phyloP scores from a whole-genome alignment of 805 yeast species.

The Sungouiella thailandica region DNA sequence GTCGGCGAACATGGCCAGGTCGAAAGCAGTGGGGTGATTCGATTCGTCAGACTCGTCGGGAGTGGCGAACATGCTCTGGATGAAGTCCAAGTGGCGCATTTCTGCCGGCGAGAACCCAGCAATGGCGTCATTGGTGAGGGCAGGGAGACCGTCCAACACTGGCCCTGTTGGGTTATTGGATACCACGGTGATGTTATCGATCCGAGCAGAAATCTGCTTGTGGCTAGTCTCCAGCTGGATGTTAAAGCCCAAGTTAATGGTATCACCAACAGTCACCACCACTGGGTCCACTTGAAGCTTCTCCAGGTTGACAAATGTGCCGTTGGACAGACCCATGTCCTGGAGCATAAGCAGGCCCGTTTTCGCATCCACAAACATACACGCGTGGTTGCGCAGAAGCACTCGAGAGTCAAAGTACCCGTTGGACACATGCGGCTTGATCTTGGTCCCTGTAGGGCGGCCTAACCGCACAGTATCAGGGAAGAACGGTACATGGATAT shows the following conservation, averaged over 20 bases:
- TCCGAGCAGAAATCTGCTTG: slow-evolving; percentile 78
- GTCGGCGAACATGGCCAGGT: slow-evolving; percentile 61
- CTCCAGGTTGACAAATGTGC: slow-evolving; percentile 81
- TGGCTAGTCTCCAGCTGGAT: slow-evolving; percentile 67
- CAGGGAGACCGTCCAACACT: slow-evolving; percentile 9
- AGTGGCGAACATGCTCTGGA: slow-evolving; percentile 26
- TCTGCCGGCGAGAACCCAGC: slow-evolving; percentile 22
- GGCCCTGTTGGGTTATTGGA: slow-evolving; percentile 23
- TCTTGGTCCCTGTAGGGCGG: slow-evolving; percentile 71
- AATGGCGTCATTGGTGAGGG: slow-evolving; percentile 9
- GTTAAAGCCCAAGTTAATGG: slow-evolving; percentile 91
- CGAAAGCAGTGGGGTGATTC: slow-evolving; percentile 32
- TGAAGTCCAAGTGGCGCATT: slow-evolving; percentile 30
- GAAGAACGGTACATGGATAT: slow-evolving; percentile 67
- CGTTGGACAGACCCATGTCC: slow-evolving; percentile 90
- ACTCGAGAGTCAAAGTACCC: slow-evolving; percentile 95
- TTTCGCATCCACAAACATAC: slow-evolving; percentile 64
- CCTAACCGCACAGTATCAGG: slow-evolving; percentile 89
- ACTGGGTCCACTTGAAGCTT: slow-evolving; percentile 60
- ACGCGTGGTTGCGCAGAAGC: slow-evolving; percentile 90
- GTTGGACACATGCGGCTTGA: slow-evolving; percentile 61
- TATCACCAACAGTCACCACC: slow-evolving; percentile 72
- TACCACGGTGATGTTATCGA: slow-evolving; percentile 66
- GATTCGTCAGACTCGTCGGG: slow-evolving; percentile 5
- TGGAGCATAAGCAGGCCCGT: slow-evolving; percentile 66